Conservation (phyloP, 768 basidiomycete genomes). For the Artomyces pyxidatus region DNA sequence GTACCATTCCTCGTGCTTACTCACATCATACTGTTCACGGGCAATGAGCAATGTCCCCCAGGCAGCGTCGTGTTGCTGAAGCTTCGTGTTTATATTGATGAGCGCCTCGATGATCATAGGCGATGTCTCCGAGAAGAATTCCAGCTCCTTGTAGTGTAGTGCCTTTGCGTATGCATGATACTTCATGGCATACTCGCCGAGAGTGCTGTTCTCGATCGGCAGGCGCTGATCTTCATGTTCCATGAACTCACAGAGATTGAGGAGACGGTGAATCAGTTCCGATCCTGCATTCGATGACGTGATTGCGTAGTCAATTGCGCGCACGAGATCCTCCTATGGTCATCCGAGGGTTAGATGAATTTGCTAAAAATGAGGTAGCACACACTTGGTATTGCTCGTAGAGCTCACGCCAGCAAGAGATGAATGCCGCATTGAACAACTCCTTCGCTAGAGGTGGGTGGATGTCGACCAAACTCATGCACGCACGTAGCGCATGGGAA, state of each 20-base stretch:
- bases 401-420: slow-evolving; percentile 94
- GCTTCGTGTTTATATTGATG: slow-evolving; percentile 91
- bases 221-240: slow-evolving; percentile 96
- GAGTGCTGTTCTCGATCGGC: slow-evolving; percentile 86
- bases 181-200: slow-evolving; percentile 90
- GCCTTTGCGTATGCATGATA: slow-evolving; percentile 96
- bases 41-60: slow-evolving; percentile 94
- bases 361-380: neutral
- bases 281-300: slow-evolving; percentile 69
- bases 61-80: slow-evolving; percentile 96
- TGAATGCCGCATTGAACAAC: slow-evolving; percentile 95
- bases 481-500: slow-evolving; percentile 94
- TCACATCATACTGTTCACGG: slow-evolving; percentile 81
- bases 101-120: slow-evolving; percentile 88
- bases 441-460: slow-evolving; percentile 89
- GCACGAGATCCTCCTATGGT: slow-evolving; percentile 84
- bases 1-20: slow-evolving; percentile 97
- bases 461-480: slow-evolving; percentile 87
- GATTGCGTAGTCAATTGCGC: slow-evolving; percentile 81
- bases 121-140: slow-evolving; percentile 90
- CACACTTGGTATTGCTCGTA: slow-evolving; percentile 94
- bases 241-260: slow-evolving; percentile 97
- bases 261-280: slow-evolving; percentile 82
- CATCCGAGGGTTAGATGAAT: neutral
- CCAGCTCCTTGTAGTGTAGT: slow-evolving; percentile 95